Base-by-base conservation (phyloP, 2,329 filamentous ascomycete genomes). In the Botryosphaeria agaves region DNA sequence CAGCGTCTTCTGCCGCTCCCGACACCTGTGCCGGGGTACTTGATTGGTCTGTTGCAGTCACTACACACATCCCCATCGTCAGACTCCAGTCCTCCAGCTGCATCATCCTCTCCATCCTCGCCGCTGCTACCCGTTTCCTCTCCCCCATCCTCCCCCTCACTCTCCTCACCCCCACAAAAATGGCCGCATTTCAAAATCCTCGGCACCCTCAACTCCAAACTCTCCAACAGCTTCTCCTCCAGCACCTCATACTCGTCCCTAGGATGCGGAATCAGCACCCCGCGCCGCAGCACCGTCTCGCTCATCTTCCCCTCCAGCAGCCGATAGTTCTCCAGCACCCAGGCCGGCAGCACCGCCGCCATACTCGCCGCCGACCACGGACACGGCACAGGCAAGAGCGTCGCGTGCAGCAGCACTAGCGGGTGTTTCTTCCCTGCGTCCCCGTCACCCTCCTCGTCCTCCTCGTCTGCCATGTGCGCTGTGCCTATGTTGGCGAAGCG, bases 191-290 rank as follows among this genome's bases (percentile, higher is more conserved):
- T 76, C 5, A 81, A 61, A 26, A 85, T 72, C 3, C 75, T 64
- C 3, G 77, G 76, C 18, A 74, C 57, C 2, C 72, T 74, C 11
- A 87, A 59, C 47, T 83, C 79, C 27, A 85, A 53, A 2, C 76
- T 73, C 49, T 85, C 79, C 3, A 85, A 57, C 19, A 87, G 60
- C 17, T 79, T 63, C 54, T 85, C 80, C 52, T 87, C 78, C 0
- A 89, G 64, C 33, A 82, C 56, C 49, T 85, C 80, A 43, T 80
- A 87, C 47, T 85, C 80, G 33, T 76, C 76, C 40, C 80, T 70
- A 1, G 81, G 81, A 46, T 89, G 82, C 2, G 78, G 71, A 5
- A 89, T 64, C 26, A 89, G 57, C 19, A 89, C 64, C 2, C 78
- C 81, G 14, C 81, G 66, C 45, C 79, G 68, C 38, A 79, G 64